Conservation (phyloP, 768 basidiomycete genomes). For the Mycena albidolilacea region DNA sequence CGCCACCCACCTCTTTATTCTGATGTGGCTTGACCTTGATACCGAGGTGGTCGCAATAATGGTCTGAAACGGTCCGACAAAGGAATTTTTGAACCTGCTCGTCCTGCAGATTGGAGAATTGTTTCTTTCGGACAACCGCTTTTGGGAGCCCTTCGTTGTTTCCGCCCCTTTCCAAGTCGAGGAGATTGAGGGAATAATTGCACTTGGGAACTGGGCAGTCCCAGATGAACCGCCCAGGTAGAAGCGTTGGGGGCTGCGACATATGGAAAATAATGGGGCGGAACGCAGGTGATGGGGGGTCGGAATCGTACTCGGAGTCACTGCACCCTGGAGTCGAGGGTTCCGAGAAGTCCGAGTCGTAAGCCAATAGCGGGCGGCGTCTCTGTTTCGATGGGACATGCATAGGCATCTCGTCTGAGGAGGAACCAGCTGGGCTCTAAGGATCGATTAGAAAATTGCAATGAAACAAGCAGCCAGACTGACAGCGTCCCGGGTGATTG, state of each 20-base stretch:
- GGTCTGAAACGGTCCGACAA: conserved; percentile 45
- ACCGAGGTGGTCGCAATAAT: conserved; percentile 44
- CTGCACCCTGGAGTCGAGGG: conserved; percentile 56
- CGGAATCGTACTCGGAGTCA: conserved; percentile 56
- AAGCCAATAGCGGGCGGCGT: conserved; percentile 43
- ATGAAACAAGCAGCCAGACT: not conserved
- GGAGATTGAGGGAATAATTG: conserved; percentile 61
- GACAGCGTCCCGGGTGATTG: conserved; percentile 12
- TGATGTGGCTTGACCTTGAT: not conserved
- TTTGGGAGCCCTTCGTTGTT: conserved; percentile 47
- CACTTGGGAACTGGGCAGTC: conserved; percentile 64
- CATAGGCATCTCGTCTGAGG: not conserved
- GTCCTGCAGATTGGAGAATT: conserved; percentile 56
- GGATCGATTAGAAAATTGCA: not conserved
- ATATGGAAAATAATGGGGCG: conserved; percentile 40
- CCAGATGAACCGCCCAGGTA: conserved; percentile 65
- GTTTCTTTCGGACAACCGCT: conserved; percentile 46
- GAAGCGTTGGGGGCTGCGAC: conserved; percentile 55
- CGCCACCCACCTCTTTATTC: conserved; percentile 13
- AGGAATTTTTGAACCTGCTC: conserved; percentile 45
- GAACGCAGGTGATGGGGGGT: conserved; percentile 26
- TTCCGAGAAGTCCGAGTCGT: conserved; percentile 74
- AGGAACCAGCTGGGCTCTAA: conserved; percentile 3
- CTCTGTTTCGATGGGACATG: not conserved
- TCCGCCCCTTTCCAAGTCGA: conserved; percentile 50